Evolutionary conservation across 2,329 filamentous ascomycete species (phyloP).

Genomic region (Daldinia sp.): DNA sequence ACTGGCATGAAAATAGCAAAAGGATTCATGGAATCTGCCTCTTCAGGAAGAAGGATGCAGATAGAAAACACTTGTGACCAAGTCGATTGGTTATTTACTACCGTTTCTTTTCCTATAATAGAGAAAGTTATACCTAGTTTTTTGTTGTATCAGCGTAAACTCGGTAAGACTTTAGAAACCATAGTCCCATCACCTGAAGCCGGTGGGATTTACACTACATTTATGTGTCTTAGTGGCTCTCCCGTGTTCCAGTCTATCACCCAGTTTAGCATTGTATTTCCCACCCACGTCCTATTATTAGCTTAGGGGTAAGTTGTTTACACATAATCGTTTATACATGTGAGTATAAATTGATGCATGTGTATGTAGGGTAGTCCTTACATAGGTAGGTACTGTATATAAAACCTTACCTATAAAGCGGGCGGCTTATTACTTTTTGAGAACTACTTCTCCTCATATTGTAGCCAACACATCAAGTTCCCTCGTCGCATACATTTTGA

Average conservation of each 20-base stretch:
- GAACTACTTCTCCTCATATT: constrained; percentile 10
- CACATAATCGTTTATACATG: constrained; percentile 9
- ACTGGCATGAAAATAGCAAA: constrained; percentile 29
- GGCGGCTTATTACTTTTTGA: constrained; percentile 24
- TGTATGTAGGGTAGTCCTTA: constrained; percentile 1
- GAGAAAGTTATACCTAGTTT: constrained; percentile 11
- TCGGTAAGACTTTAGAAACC: neutral
- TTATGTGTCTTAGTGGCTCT: neutral
- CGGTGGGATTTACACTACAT: neutral
- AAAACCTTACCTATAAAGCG: constrained; percentile 2
- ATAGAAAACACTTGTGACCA: constrained; percentile 5
- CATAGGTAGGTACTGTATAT: neutral
- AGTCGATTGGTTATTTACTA: constrained; percentile 19
- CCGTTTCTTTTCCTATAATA: constrained; percentile 29
- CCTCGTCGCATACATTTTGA: constrained; percentile 8
- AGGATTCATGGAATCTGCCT: constrained; percentile 28
- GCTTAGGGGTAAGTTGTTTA: neutral
- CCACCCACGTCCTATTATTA: constrained; percentile 10
- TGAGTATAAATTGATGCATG: constrained; percentile 11
- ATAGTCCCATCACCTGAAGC: constrained; percentile 2
- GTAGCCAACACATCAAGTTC: constrained; percentile 26
- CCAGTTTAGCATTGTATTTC: neutral
- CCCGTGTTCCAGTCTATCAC: neutral
- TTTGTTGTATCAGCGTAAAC: neutral
- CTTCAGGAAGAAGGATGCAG: constrained; percentile 33